Base-by-base conservation (phyloP, 176 grass and related monocot species). In the Carex scoparia region DNA sequence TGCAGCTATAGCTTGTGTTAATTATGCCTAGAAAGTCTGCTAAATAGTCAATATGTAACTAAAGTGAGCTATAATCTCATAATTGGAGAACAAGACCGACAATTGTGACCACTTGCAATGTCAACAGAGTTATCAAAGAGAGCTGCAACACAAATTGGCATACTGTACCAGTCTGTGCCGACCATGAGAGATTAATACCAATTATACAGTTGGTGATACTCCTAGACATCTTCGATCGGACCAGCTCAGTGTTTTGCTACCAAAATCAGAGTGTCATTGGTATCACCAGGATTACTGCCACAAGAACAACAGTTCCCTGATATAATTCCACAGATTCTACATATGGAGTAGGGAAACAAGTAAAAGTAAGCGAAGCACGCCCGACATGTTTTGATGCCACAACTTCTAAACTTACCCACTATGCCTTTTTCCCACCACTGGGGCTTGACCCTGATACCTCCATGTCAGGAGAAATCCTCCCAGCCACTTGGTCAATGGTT, bases 401-500 rank as follows among this genome's bases (percentile, higher is more conserved):
- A 42, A 18, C 67, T 18, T 70, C 13, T 63, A 28, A 30, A 63
- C 61, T 70, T 44, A 42, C 13, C 13, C 67, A 70, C 2, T 70
- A 33, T 14, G 7, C 13, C 11, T 40, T 70, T 68, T 44, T 44
- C 5, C 35, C 37, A 18, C 37, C 64, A 40, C 14, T 42, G 33
- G 66, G 35, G 33, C 35, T 69, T 42, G 66, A 18, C 13, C 66
- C 13, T 42, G 66, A 40, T 35, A 42, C 66, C 66, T 40, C 14
- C 14, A 2, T 69, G 40, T 23, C 4, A 1, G 35, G 66, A 69
- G 65, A 69, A 69, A 69, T 49, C 61, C 35, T 49, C 67, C 86
- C 57, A 81, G 84, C 14, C 40, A 10, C 31, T 56, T 72, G 37
- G 69, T 70, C 69, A 57, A 87, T 12, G 61, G 56, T 23, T 79